Evolutionary conservation across 768 basidiomycete genomes (phyloP).

Genomic region (Lentinula guzmanii): DNA sequence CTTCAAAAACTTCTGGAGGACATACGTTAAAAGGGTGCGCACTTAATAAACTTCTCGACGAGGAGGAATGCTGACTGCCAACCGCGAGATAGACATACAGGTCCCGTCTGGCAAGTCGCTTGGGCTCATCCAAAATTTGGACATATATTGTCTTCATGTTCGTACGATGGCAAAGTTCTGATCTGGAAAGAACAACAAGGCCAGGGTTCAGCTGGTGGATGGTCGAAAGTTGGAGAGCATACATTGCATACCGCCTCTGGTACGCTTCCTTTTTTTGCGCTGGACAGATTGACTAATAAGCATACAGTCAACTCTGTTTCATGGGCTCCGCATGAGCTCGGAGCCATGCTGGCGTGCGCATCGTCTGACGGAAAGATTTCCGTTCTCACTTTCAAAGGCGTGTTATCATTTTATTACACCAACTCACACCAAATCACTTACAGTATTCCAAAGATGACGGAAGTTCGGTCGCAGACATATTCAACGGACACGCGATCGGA

Average conservation of each 20-base stretch:
- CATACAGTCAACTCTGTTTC: slow-evolving; percentile 88
- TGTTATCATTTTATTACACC: slow-evolving; percentile 19
- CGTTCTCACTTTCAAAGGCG: slow-evolving; percentile 94
- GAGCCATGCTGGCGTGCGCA: slow-evolving; percentile 94
- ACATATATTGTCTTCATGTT: slow-evolving; percentile 94
- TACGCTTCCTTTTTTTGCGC: slow-evolving; percentile 26
- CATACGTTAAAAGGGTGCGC: slow-evolving; percentile 78
- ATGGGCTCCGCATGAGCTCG: slow-evolving; percentile 98
- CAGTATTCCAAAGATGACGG: slow-evolving; percentile 67
- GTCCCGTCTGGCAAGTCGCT: slow-evolving; percentile 96
- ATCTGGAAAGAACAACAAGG: slow-evolving; percentile 92
- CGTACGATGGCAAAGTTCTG: slow-evolving; percentile 96
- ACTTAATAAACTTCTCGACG: background rate
- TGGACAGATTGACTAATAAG: background rate
- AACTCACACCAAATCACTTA: background rate
- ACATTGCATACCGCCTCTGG: slow-evolving; percentile 91
- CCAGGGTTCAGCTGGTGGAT: slow-evolving; percentile 55
- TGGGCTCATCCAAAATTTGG: slow-evolving; percentile 99
- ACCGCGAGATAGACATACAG: slow-evolving; percentile 65
- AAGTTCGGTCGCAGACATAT: slow-evolving; percentile 92
- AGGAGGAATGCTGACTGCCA: background rate
- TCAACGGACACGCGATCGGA: slow-evolving; percentile 92
- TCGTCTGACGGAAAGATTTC: slow-evolving; percentile 97
- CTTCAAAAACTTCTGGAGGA: slow-evolving; percentile 53
- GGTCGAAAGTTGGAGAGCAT: slow-evolving; percentile 96